Evolutionary conservation across 2,329 filamentous ascomycete genomes (phyloP), one percentile per base, ranked within the genome.

Genomic region (Colletotrichum musae): DNA sequence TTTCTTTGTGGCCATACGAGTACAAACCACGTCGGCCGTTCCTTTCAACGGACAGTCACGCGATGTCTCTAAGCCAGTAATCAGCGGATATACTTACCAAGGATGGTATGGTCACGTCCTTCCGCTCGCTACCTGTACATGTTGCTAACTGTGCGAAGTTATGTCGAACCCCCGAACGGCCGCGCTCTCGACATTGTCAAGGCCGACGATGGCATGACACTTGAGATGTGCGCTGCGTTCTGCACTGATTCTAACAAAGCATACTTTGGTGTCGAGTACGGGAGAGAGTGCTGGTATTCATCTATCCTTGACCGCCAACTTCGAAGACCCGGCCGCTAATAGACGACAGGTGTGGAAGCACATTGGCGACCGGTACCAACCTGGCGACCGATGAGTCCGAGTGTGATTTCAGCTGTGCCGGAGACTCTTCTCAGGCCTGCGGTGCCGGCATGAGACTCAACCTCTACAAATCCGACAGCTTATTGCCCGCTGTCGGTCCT

Each of bases 231-330:
- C 48, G 75, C 77, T 0, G 41, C 64, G 2, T 78, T 77, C 53
- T 81, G 79, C 16, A 70, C 72, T 1, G 72, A 69, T 2, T 78
- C 70, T 24, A 53, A 72, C 41, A 60, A 53, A n/a, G 28, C 47
- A 16, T 82, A 75, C 26, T 79, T 76, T 1, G 80, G 80, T n/a
- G 76, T 82, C 3, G 79, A 82, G 53, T 81, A 81, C 41, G 79
- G 80, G 6, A 74, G 73, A 2, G 80, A 82, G 21, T 82, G 80
- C 26, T 81, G 78, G 76, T 81, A 79, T 36, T 36, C 9, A 10
- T 36, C 32, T 78, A 50, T 4, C n/a, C 3, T 15, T 16, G 45
- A 50, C 45, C 2, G 28, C 10, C 13, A 9, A 6, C 6, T 51
- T 36, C 4, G 18, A 12, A 16, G 5, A 26, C 45, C 7, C 51